Conservation (phyloP, 2,329 filamentous ascomycete genomes). For the Penicillium olsonii region DNA sequence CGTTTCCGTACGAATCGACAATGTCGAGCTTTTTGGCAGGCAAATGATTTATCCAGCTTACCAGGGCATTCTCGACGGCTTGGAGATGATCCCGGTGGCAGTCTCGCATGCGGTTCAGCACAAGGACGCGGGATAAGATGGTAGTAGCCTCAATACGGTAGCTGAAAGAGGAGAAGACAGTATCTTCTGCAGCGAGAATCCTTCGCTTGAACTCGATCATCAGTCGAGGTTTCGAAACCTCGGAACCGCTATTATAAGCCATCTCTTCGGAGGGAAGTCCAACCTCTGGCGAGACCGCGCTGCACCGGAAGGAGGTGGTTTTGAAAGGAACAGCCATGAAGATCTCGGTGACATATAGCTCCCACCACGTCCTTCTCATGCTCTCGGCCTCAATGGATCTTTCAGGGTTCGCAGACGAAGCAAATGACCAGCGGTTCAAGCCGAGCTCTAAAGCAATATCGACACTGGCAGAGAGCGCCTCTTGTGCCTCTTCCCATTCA, state of each 20-base stretch:
- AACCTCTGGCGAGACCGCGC: constrained; percentile 68
- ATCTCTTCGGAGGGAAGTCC: constrained; percentile 77
- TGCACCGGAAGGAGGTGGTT: constrained; percentile 59
- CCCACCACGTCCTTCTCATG: constrained; percentile 89
- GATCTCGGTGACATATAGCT: constrained; percentile 71
- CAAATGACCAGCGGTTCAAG: constrained; percentile 69
- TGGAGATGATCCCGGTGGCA: constrained; percentile 57
- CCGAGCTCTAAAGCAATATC: constrained; percentile 72
- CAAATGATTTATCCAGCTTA: constrained; percentile 77
- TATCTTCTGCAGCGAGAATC: constrained; percentile 65
- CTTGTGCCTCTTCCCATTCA: constrained; percentile 35
- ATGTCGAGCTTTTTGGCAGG: constrained; percentile 69
- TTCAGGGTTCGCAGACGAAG: constrained; percentile 42
- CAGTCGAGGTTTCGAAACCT: constrained; percentile 60
- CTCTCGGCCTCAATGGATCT: constrained; percentile 71
- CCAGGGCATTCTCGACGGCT: constrained; percentile 57
- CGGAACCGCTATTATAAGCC: constrained; percentile 52
- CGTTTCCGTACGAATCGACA: constrained; percentile 65
- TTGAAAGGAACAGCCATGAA: constrained; percentile 70
- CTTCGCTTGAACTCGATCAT: constrained; percentile 60
- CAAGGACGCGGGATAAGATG: constrained; percentile 73
- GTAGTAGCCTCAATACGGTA: constrained; percentile 79
- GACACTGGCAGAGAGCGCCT: constrained; percentile 62
- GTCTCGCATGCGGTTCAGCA: constrained; percentile 39
- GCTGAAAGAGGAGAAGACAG: constrained; percentile 76